phyloP scores from a whole-genome alignment of 306 rosid genomes.

The Fragaria nilgerrensis region DNA sequence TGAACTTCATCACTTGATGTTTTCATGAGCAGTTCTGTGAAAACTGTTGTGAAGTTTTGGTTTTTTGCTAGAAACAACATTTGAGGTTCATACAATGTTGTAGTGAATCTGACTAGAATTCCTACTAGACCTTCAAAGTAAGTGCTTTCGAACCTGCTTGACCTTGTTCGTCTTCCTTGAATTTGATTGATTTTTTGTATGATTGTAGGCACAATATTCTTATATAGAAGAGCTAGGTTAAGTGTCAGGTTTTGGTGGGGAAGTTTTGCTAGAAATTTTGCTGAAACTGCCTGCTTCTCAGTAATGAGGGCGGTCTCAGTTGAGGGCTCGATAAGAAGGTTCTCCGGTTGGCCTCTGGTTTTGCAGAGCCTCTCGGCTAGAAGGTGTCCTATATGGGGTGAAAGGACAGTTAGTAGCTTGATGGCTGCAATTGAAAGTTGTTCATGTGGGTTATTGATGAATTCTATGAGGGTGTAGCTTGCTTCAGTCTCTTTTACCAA shows the following conservation, averaged over 20 bases:
- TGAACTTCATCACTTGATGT: slow-evolving; percentile 44
- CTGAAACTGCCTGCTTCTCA: slow-evolving; percentile 47
- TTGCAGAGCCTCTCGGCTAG: slow-evolving; percentile 36
- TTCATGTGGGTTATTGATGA: slow-evolving; percentile 32
- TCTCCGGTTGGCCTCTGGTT: slow-evolving; percentile 38
- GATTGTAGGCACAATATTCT: slow-evolving; percentile 34
- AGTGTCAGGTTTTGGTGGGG: slow-evolving; percentile 41
- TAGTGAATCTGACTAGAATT: slow-evolving; percentile 43
- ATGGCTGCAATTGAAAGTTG: slow-evolving; percentile 30
- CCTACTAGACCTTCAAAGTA: slow-evolving; percentile 43
- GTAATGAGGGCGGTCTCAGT: slow-evolving; percentile 25
- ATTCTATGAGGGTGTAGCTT: slow-evolving; percentile 33
- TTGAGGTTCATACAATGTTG: slow-evolving; percentile 41
- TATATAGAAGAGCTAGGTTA: slow-evolving; percentile 31
- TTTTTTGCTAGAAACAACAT: slow-evolving; percentile 35
- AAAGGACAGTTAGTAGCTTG: slow-evolving; percentile 34
- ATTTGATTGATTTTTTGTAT: slow-evolving; percentile 36
- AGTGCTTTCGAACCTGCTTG: slow-evolving; percentile 26
- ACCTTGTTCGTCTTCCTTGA: slow-evolving; percentile 25
- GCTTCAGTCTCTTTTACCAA: slow-evolving; percentile 37
- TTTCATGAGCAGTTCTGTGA: slow-evolving; percentile 35
- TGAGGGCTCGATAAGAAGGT: slow-evolving; percentile 29
- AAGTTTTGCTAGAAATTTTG: slow-evolving; percentile 36
- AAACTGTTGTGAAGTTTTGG: slow-evolving; percentile 36
- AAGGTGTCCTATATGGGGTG: slow-evolving; percentile 37